These are phyloP conservation scores for Lentinula guzmanii DNA, from an alignment of 768 basidiomycete species.

Conservation along the genomic window DNA sequence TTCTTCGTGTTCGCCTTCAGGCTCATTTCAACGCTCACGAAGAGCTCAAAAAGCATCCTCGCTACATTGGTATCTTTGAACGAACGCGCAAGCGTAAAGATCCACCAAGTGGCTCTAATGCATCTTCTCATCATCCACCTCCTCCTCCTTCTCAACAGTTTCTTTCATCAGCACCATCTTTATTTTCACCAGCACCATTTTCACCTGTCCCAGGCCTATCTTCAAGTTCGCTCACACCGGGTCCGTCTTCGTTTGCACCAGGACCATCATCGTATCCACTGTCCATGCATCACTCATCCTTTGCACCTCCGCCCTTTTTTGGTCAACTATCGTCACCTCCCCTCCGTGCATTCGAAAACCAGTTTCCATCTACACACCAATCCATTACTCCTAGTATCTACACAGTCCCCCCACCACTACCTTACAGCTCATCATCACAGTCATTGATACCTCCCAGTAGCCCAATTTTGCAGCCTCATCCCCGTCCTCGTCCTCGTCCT, in stretches of 20 bases:
- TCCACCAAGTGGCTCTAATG: neutral
- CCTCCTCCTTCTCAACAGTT: neutral
- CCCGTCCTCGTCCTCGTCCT: no score
- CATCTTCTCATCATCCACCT: neutral
- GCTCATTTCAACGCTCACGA: neutral
- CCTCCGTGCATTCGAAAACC: no score
- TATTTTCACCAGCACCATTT: neutral
- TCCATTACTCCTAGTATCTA: no score
- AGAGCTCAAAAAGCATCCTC: neutral
- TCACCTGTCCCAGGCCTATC: neutral
- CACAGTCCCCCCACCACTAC: no score
- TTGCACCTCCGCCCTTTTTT: no score
- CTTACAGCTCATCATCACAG: no score
- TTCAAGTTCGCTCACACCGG: neutral
- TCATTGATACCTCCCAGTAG: no score
- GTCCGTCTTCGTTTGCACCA: no score
- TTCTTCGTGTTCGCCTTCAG: neutral
- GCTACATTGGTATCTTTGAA: neutral
- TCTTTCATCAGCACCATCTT: neutral
- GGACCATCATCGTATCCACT: neutral
- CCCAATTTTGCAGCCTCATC: no score
- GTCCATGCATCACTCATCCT: no score
- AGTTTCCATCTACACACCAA: no score
- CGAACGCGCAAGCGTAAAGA: neutral
- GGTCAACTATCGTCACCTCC: no score